A percentile compares a stretch with the other conserved stretches of the same genome.
These are phyloP conservation scores for Penicillium olsonii DNA, from an alignment of 2,329 filamentous ascomycete genomes.

Conservation along the genomic window DNA sequence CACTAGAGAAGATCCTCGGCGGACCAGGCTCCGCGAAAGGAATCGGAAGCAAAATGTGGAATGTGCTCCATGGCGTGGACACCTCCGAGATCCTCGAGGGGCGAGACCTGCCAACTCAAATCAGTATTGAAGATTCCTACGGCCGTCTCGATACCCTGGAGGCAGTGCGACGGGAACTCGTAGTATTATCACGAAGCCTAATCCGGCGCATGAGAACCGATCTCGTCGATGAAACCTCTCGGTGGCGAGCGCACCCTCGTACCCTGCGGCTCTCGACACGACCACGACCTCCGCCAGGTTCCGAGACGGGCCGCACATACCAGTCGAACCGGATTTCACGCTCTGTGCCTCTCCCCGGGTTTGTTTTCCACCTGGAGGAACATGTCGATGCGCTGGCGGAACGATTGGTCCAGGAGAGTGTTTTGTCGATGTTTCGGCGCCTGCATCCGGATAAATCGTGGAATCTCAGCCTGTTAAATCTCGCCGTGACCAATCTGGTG, in stretches of 20 bases:
- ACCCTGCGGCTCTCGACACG: conserved; percentile 81
- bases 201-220: conserved; percentile 78
- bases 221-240: conserved; percentile 51
- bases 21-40: conserved; percentile 71
- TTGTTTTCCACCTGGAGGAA: conserved; percentile 67
- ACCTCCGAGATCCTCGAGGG: conserved; percentile 70
- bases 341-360: conserved; percentile 71
- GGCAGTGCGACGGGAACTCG: conserved; percentile 68
- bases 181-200: conserved; percentile 68
- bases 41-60: conserved; percentile 73
- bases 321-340: conserved; percentile 72
- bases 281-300: conserved; percentile 55
- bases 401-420: conserved; percentile 66
- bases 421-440: conserved; percentile 72
- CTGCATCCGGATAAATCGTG: conserved; percentile 71
- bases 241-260: conserved; percentile 79
- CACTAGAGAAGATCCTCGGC: conserved; percentile 68
- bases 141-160: conserved; percentile 65
- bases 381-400: conserved; percentile 63
- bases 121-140: conserved; percentile 95
- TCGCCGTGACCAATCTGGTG: conserved; percentile 85
- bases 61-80: conserved; percentile 78
- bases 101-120: conserved; percentile 75
- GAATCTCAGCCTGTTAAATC: conserved; percentile 81
- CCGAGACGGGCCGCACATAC: conserved; percentile 57